A percentile compares a stretch with the other conserved stretches of the same genome.
Conservation (phyloP, 345 rosid genomes). For the Dovyalis caffra region DNA sequence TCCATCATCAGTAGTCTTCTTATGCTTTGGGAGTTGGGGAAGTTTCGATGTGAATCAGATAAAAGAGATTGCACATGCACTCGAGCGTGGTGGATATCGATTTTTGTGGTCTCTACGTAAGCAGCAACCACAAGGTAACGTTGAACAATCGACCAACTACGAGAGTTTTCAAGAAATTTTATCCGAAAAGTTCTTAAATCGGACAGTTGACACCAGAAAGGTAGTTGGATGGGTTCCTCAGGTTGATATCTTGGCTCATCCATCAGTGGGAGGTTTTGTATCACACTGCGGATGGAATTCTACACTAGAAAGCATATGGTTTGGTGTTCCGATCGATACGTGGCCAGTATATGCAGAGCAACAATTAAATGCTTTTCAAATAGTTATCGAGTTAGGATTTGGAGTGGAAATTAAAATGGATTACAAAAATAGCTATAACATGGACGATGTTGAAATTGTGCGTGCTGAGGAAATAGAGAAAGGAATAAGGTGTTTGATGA, state of each 20-base stretch:
- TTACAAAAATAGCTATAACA: neutral
- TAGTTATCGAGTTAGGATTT: slow-evolving; percentile 8
- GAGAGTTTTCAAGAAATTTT: neutral
- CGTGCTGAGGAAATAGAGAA: neutral
- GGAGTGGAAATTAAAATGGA: neutral
- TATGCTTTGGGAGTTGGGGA: too few species aligned
- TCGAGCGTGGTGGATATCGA: neutral
- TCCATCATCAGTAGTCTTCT: too few species aligned
- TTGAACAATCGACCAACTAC: neutral
- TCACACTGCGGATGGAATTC: neutral
- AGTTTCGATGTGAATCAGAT: too few species aligned
- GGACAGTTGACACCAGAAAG: neutral
- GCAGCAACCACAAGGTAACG: neutral
- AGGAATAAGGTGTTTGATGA: neutral
- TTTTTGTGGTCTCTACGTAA: neutral
- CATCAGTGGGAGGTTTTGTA: neutral
- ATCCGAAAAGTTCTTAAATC: neutral
- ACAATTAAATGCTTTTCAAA: slow-evolving; percentile 5
- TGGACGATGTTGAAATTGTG: neutral
- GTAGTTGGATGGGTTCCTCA: neutral
- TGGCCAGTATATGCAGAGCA: slow-evolving; percentile 16
- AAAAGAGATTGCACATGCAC: neutral
- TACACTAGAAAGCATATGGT: neutral
- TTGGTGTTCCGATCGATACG: slow-evolving; percentile 11
- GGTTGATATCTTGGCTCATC: neutral